Conservation (phyloP, 1,284 basidiomycete species). For the Ustilago loliicola region DNA sequence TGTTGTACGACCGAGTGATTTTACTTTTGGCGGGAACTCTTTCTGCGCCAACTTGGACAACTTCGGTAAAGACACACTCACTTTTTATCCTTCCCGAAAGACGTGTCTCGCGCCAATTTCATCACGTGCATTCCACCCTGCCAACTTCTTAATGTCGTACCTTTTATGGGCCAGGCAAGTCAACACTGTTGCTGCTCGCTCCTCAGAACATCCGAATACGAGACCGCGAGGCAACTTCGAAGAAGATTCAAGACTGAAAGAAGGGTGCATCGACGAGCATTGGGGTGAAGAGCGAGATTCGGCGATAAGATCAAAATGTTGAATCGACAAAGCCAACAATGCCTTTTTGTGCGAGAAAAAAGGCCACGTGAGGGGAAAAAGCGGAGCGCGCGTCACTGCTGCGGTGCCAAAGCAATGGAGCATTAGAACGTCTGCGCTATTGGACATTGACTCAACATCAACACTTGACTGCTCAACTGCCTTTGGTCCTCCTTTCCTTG, state of each 20-base stretch:
- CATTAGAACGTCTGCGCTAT: slow-evolving; percentile 6
- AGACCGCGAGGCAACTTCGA: too few species aligned
- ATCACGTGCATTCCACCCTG: slow-evolving; percentile 27
- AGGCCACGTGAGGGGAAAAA: slow-evolving; percentile 26
- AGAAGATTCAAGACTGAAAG: not conserved
- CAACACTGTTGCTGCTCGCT: too few species aligned
- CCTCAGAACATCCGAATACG: too few species aligned
- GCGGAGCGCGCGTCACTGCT: slow-evolving; percentile 19
- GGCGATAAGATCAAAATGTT: slow-evolving; percentile 5
- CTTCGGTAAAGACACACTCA: slow-evolving; percentile 12
- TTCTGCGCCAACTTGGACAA: slow-evolving; percentile 19
- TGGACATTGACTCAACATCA: slow-evolving; percentile 51
- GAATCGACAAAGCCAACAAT: not conserved
- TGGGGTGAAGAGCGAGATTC: not conserved
- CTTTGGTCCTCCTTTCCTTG: not conserved
- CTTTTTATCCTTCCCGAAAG: slow-evolving; percentile 7
- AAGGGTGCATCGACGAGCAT: not conserved
- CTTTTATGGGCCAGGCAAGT: not conserved
- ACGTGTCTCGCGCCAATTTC: slow-evolving; percentile 32
- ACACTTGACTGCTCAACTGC: slow-evolving; percentile 36
- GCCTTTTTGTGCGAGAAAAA: not conserved
- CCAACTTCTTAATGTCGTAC: not conserved
- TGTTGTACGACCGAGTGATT: not conserved
- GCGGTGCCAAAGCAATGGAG: slow-evolving; percentile 3
- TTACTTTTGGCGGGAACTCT: too few species aligned